A percentile compares a stretch with the other conserved stretches of the same genome.
Evolutionary conservation across 2,329 filamentous ascomycete genomes (phyloP).

Genomic region (Fusarium sp.): DNA sequence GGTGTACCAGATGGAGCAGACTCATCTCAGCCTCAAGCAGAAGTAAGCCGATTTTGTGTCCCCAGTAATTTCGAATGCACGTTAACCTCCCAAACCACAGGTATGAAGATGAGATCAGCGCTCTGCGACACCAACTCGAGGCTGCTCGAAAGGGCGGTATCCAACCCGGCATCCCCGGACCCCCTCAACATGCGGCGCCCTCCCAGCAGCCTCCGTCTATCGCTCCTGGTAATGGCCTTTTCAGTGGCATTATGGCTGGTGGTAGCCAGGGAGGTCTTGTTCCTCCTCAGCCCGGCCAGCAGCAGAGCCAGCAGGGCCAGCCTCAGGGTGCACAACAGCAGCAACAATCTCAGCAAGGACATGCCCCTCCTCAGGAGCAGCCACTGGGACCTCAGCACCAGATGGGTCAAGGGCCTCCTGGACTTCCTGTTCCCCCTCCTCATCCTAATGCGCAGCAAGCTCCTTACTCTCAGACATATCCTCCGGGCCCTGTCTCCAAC

Average conservation of each 20-base stretch:
- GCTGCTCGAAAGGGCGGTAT: conserved; percentile 74
- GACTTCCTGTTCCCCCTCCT: conserved; percentile 68
- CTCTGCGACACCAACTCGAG: conserved; percentile 88
- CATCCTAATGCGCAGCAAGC: conserved; percentile 74
- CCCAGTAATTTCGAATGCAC: neutral
- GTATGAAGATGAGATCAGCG: conserved; percentile 91
- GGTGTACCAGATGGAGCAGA: conserved; percentile 92
- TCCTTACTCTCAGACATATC: conserved; percentile 79
- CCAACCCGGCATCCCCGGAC: conserved; percentile 71
- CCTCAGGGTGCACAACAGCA: conserved; percentile 61
- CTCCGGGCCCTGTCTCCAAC: conserved; percentile 68
- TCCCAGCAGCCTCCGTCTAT: conserved; percentile 90
- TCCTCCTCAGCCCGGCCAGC: conserved; percentile 79
- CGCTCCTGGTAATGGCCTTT: conserved; percentile 90
- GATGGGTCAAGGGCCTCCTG: conserved; percentile 82
- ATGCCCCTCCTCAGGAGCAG: conserved; percentile 77
- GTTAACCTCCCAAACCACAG: conserved; percentile 60
- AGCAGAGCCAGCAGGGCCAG: conserved; percentile 63
- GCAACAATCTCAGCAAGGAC: conserved; percentile 53
- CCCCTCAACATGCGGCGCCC: conserved; percentile 80
- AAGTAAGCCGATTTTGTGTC: conserved; percentile 72
- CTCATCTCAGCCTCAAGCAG: conserved; percentile 87
- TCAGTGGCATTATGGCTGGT: conserved; percentile 96
- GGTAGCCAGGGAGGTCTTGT: conserved; percentile 85
- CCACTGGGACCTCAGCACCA: conserved; percentile 63